phyloP scores from a whole-genome alignment of 768 basidiomycete species.

The Nidularia sp. region DNA sequence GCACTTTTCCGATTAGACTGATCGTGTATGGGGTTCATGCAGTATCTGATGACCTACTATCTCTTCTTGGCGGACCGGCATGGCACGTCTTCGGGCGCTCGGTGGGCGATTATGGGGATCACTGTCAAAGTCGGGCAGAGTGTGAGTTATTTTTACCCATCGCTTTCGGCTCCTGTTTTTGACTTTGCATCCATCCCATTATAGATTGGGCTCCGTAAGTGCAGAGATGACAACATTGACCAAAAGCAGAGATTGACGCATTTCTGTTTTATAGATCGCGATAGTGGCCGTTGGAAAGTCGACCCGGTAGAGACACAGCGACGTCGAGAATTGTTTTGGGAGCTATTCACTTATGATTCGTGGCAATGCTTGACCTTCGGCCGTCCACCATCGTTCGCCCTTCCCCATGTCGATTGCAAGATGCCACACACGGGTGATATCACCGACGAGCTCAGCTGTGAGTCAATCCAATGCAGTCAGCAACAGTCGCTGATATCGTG shows the following conservation, averaged over 20 bases:
- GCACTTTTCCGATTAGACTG: slow-evolving; percentile 1
- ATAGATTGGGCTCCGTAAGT: slow-evolving; percentile 70
- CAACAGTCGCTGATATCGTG: background rate
- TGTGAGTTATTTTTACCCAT: slow-evolving; percentile 37
- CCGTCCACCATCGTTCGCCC: slow-evolving; percentile 64
- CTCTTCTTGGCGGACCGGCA: slow-evolving; percentile 67
- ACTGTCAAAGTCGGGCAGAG: slow-evolving; percentile 69
- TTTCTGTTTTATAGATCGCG: slow-evolving; percentile 45
- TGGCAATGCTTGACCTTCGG: slow-evolving; percentile 68
- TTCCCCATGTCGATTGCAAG: slow-evolving; percentile 64
- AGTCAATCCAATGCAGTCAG: slow-evolving; percentile 14
- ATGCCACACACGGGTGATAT: slow-evolving; percentile 48
- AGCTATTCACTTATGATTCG: slow-evolving; percentile 50
- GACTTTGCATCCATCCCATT: background rate
- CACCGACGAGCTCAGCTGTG: slow-evolving; percentile 58
- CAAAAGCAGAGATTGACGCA: background rate
- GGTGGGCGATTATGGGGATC: slow-evolving; percentile 68
- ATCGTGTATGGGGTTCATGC: slow-evolving; percentile 1
- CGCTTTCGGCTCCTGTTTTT: background rate
- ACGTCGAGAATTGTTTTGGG: slow-evolving; percentile 70
- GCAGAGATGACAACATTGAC: background rate
- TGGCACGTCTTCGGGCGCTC: slow-evolving; percentile 58
- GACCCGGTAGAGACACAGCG: slow-evolving; percentile 54
- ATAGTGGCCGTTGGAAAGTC: slow-evolving; percentile 65
- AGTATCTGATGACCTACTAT: slow-evolving; percentile 72